Base-by-base conservation (phyloP, 1,139 yeast genomes). In the Sporopachydermia cereana region DNA sequence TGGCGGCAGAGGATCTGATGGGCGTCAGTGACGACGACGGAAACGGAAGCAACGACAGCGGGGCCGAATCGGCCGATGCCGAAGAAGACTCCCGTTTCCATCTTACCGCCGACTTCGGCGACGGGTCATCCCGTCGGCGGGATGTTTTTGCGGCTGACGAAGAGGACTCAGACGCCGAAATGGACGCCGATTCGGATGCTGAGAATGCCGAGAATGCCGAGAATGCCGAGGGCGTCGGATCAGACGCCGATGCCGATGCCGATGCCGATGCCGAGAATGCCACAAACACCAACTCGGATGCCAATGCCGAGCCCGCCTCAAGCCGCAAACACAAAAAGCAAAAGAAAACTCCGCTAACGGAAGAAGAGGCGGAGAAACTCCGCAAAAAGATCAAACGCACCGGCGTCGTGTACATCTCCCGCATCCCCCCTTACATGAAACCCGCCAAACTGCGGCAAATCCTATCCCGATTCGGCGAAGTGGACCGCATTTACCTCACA, bases 351-450 rank as follows among this genome's bases (percentile, higher is more conserved):
- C 45, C 44, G 21, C 22, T 82, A 16, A 68, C 78, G 1, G 70
- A 76, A 2, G 69, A 71, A 46, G 76, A 76, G 51, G 59, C 77
- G n/a, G 74, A 61, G 14, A 73, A 79, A 57, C 77, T 76, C 48
- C 72, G 76, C 51, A 73, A 72, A 53, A 74, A 73, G 52, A 71
- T 77, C 34, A 76, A 76, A 53, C 82, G 76, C 55, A 79, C 96
- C 0, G 99, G 98, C 2, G 96, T 93, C 2, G 81, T 95, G 22
- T 93, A 91, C 56, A 64, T 91, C 3, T 88, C 97, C 0, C 72
- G 82, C 47, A 76, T 93, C 7, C 99, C 99, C 0, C 98, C 98
- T 27, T 91, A 84, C 58, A 93, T 91, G 98, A 88, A 88, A 58
- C 98, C 99, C 0, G 76, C 83, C 2, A 91, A 88, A 58, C 69